Base-by-base conservation (phyloP, 768 basidiomycete genomes). In the Russula sp. region DNA sequence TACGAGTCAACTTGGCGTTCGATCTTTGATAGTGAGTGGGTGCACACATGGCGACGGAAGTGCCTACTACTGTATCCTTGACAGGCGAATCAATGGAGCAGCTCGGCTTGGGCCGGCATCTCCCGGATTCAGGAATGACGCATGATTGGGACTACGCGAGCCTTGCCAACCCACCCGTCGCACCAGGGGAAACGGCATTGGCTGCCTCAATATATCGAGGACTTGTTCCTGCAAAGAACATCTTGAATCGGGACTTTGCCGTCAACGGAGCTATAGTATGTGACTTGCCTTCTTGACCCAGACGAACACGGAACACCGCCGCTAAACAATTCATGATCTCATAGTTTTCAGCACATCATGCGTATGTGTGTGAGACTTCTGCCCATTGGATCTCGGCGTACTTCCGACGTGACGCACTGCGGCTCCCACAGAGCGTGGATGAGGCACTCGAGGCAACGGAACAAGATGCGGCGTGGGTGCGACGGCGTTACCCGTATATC, bases 311-410 rank as follows among this genome's bases (percentile, higher is more conserved):
- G n/a, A n/a, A n/a, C 18, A 22, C 39, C n/a, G 18, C 22, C 22
- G 22, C 37, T 35, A 2, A 37, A 16, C 31, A 47, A 45, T 56
- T 31, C 32, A 48, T 20, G 40, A 34, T 18, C 7, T 20, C 13
- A 14, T 62, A 87, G 86, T 80, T 84, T 66, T 78, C 82, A 0
- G 75, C 81, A 0, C 83, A 84, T 68, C 77, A 77, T 40, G 81
- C 83, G 13, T 85, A 86, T 60, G 72, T 77, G 0, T 78, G 68
- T 58, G 85, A 87, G 73, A 79, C 82, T 1, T 73, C 72, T 2
- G 77, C 85, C 0, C 85, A 87, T 66, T 87, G 84, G 84, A 83
- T 85, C 51, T 84, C 84, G 0, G 77, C 84, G 4, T 84, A 85
- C 69, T 86, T 88, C 68, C 77, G 80, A 0, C 70, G 70, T 1